phyloP scores from a whole-genome alignment of 139 green algal species.

The Asterochloris sp. region DNA sequence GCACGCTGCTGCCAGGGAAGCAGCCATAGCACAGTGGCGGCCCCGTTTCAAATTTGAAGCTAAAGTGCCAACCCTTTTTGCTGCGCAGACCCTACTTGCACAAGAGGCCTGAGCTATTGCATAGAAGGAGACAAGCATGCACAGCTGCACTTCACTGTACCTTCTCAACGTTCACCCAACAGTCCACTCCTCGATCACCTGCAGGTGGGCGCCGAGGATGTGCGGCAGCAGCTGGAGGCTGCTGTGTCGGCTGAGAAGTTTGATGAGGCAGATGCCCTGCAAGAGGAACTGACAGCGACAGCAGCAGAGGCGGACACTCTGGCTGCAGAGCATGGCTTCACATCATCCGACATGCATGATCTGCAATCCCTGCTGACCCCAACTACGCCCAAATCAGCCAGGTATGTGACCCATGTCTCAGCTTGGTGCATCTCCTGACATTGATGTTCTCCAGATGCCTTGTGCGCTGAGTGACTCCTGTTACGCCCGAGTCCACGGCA shows the following conservation, averaged over 20 bases:
- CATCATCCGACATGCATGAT: neutral
- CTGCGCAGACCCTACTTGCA: neutral
- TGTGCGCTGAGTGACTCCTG: neutral
- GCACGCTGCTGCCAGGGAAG: neutral
- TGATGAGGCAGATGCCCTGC: slow-evolving; percentile 21
- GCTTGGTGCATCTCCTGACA: no score
- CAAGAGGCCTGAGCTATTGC: neutral
- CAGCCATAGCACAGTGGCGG: neutral
- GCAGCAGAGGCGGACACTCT: slow-evolving; percentile 11
- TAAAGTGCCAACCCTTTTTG: neutral
- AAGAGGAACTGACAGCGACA: slow-evolving; percentile 17
- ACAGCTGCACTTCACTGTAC: neutral
- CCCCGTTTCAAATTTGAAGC: neutral
- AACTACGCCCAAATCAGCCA: neutral
- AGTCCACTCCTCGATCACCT: neutral
- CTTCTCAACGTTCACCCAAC: neutral
- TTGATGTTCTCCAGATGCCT: neutral
- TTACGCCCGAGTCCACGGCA: neutral
- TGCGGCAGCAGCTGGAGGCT: slow-evolving; percentile 13
- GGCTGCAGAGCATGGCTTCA: slow-evolving; percentile 16
- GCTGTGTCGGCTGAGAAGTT: slow-evolving; percentile 23
- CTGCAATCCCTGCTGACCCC: neutral
- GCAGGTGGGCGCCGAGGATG: slow-evolving; percentile 11
- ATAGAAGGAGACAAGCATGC: neutral
- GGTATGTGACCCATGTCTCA: neutral